Evolutionary conservation across 2,329 filamentous ascomycete species (phyloP), one percentile per base, ranked within the genome.

Genomic region (Clonostachys sp.): DNA sequence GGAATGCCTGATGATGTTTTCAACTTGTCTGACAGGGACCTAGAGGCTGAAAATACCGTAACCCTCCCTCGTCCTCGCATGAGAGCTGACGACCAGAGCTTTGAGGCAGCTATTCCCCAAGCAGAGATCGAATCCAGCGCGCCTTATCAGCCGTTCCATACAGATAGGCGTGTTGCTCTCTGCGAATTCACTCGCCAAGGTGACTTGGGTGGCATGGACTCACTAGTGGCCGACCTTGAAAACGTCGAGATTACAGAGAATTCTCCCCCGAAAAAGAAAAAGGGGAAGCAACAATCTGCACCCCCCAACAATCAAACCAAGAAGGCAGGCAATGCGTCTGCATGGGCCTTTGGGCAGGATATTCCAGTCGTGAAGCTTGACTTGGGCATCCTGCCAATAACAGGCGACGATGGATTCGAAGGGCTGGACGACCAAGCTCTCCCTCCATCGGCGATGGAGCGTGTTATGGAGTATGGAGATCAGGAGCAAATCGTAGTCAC

Each of bases 51-150:
- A 14, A 77, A 79, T 53, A 79, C 76, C 1, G 59, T 80, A 59
- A 73, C 80, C 47, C 72, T 74, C 52, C 74, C 71, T 64, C 63
- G 47, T 66, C 61, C 46, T 63, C 58, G 56, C 58, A 53, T 53
- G 61, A 59, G 44, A 57, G 54, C 59, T 44, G 57, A 54, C 55
- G 72, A 68, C 57, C 68, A 64, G 58, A 71, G 66, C 47, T 78
- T 72, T 62, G 86, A 73, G 65, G 88, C 69, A 62, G 87, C 71
- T 62, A 91, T 81, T 48, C 82, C 83, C 1, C 81, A 85, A 53
- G 90, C 89, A 6, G 91, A 96, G 71, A 95, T 96, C 54, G 94
- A 99, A 61, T 96, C 92, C 2, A 96, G 92, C 60, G 88, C 91
- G 5, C 90, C 92, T 3, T 97, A 96, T 58, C 91, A 96, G 59